Evolutionary conservation across 1,284 basidiomycete species (phyloP).

Genomic region (Trichosporon inkin): DNA sequence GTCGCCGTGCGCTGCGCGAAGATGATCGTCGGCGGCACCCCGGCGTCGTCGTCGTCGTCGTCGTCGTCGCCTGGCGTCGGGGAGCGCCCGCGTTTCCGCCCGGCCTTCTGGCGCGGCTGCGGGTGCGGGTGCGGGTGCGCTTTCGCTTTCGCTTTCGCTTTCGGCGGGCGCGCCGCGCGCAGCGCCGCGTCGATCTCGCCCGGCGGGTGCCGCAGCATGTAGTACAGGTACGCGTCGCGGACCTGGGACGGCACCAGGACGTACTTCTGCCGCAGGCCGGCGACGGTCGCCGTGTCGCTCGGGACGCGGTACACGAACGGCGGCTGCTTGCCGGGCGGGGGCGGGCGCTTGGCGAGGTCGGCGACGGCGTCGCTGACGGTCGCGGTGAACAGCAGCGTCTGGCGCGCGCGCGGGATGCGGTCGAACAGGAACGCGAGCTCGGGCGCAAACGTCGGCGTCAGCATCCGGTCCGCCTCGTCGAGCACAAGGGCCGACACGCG

Average conservation of each 20-base stretch:
- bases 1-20: conserved; percentile 85
- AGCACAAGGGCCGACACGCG: conserved; percentile 84
- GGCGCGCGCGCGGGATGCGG: conserved; percentile 74
- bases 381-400: conserved; percentile 95
- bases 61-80: conserved; percentile 44
- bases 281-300: conserved; percentile 73
- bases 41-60: conserved; percentile 56
- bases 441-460: conserved; percentile 84
- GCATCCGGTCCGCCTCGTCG: conserved; percentile 91
- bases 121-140: too few relatives aligned
- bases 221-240: conserved; percentile 85
- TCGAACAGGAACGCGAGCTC: conserved; percentile 78
- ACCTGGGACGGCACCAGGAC: conserved; percentile 92
- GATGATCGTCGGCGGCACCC: conserved; percentile 84
- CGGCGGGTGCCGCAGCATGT: conserved; percentile 83
- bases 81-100: conserved; percentile 30
- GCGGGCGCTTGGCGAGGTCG: conserved; percentile 66
- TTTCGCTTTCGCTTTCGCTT: conserved; percentile 31
- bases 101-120: background rate
- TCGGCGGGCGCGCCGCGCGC: conserved; percentile 37
- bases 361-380: conserved; percentile 88
- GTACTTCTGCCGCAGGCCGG: conserved; percentile 81
- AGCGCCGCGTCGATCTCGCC: conserved; percentile 59
- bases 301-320: conserved; percentile 84
- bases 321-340: conserved; percentile 73